Evolutionary conservation across 2,329 filamentous ascomycete genomes (phyloP).

Genomic region (Hypoxylon sp.): DNA sequence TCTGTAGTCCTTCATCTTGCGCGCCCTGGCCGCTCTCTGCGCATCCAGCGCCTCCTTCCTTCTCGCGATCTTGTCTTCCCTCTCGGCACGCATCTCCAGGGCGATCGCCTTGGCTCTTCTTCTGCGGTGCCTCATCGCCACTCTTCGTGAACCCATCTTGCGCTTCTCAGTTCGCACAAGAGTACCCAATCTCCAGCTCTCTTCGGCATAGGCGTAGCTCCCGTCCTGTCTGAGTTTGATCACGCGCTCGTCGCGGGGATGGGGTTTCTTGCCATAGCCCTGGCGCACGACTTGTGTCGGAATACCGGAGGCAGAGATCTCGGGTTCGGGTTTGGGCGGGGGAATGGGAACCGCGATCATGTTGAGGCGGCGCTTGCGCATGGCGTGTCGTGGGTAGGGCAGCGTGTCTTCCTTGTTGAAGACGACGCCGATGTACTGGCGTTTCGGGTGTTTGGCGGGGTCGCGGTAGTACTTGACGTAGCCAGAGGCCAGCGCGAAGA

Average conservation of each 20-base stretch:
- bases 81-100: constrained; percentile 51
- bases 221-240: constrained; percentile 64
- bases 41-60: constrained; percentile 53
- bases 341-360: constrained; percentile 72
- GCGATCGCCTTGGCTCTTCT: constrained; percentile 54
- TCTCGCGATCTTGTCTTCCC: constrained; percentile 53
- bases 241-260: constrained; percentile 61
- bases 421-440: constrained; percentile 94
- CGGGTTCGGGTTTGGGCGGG: constrained; percentile 53
- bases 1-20: constrained; percentile 49
- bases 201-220: constrained; percentile 71
- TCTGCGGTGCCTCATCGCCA: constrained; percentile 66
- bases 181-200: constrained; percentile 71
- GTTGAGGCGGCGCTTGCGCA: constrained; percentile 81
- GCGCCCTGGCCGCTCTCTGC: constrained; percentile 42
- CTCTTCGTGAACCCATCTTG: constrained; percentile 60
- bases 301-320: constrained; percentile 66
- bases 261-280: constrained; percentile 50
- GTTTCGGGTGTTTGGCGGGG: constrained; percentile 82
- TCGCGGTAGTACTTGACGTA: constrained; percentile 99
- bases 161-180: constrained; percentile 67
- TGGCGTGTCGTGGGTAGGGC: constrained; percentile 80
- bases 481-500: constrained; percentile 86
- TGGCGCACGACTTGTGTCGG: constrained; percentile 62
- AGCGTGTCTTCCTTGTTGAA: constrained; percentile 86